phyloP scores from a whole-genome alignment of 805 yeast genomes.

The Torulaspora indica region DNA sequence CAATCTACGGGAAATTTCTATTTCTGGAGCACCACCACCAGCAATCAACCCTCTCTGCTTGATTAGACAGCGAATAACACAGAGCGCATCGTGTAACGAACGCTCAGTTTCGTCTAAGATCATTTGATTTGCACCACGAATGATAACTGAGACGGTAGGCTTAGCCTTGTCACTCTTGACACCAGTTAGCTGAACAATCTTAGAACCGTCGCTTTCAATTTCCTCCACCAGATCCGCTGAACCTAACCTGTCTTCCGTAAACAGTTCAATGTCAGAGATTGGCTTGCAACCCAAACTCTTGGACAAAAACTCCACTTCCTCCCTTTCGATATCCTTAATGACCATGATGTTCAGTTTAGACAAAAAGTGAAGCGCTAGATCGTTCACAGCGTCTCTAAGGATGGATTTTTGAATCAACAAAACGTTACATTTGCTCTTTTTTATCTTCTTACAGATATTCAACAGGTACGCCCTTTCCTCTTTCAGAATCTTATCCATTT shows the following conservation, averaged over 20 bases:
- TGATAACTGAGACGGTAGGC: constrained; percentile 77
- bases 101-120: constrained; percentile 95
- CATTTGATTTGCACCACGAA: constrained; percentile 91
- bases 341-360: constrained; percentile 92
- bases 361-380: constrained; percentile 88
- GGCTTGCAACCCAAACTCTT: constrained; percentile 88
- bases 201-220: constrained; percentile 82
- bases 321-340: constrained; percentile 91
- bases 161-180: constrained; percentile 43
- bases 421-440: constrained; percentile 94
- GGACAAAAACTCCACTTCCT: constrained; percentile 86
- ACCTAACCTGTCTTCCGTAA: constrained; percentile 90
- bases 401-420: constrained; percentile 87
- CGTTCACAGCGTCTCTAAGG: constrained; percentile 90
- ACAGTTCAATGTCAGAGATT: constrained; percentile 89
- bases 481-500: constrained; percentile 96
- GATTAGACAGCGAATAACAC: constrained; percentile 87
- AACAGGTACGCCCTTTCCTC: constrained; percentile 95
- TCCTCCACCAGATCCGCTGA: constrained; percentile 91
- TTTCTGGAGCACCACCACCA: constrained; percentile 98
- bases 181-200: constrained; percentile 82
- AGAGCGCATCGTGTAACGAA: constrained; percentile 93
- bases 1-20: constrained; percentile 75
- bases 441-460: constrained; percentile 92
- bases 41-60: constrained; percentile 88